phyloP scores from a whole-genome alignment of 805 yeast species.

The Hemisphaericaspora nanyangensis region DNA sequence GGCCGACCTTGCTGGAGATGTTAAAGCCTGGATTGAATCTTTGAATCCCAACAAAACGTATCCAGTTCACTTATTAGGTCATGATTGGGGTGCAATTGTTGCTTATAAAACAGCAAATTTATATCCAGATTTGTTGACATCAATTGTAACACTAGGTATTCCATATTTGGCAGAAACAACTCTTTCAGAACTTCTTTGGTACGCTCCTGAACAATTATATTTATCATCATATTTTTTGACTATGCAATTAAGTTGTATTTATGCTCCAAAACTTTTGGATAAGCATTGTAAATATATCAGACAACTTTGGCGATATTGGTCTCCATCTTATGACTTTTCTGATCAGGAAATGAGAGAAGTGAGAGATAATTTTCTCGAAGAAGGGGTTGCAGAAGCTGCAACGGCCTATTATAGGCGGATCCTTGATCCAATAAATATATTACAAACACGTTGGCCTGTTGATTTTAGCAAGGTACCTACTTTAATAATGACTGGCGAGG shows the following conservation, averaged over 20 bases:
- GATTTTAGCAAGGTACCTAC: constrained; percentile 36
- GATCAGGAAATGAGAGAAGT: constrained; percentile 23
- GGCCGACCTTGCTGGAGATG: constrained; percentile 30
- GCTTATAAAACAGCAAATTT: constrained; percentile 30
- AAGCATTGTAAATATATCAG: constrained; percentile 22
- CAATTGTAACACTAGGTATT: constrained; percentile 35
- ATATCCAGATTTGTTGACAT: constrained; percentile 31
- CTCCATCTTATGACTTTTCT: constrained; percentile 34
- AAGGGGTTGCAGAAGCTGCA: constrained; percentile 26
- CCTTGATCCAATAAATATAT: constrained; percentile 17
- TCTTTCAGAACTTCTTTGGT: constrained; percentile 23
- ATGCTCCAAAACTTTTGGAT: constrained; percentile 16
- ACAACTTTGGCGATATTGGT: constrained; percentile 35
- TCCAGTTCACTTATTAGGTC: constrained; percentile 38
- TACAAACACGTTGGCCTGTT: constrained; percentile 19
- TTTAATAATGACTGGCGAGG: constrained; percentile 31
- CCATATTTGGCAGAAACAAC: constrained; percentile 30
- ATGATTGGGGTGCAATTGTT: constrained; percentile 43
- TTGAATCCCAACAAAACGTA: constrained; percentile 15
- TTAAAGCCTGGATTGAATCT: constrained; percentile 27
- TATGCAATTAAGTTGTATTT: constrained; percentile 29
- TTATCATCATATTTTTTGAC: constrained; percentile 33
- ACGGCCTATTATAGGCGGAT: constrained; percentile 38
- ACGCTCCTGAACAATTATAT: constrained; percentile 33
- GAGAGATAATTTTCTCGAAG: constrained; percentile 21